Base-by-base conservation (phyloP, 2,329 filamentous ascomycete species). In the Penicillium hordei region DNA sequence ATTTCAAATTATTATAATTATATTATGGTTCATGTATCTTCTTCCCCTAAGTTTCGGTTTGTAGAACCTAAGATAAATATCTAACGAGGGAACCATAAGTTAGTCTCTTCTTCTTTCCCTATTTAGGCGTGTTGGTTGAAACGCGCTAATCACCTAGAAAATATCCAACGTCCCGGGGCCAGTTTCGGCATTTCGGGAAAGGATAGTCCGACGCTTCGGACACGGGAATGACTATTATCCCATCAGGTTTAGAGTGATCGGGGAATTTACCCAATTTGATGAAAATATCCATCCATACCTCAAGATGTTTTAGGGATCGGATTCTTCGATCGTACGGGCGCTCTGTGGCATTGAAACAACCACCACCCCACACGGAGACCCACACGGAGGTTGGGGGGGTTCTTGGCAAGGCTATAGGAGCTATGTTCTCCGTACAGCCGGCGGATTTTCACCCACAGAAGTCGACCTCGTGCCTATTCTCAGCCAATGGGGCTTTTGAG, bases 341-440 rank as follows among this genome's bases (percentile, higher is more conserved):
- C 33, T 39, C 40, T 17, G 19, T 27, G 23, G 8, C 1, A n/a
- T 53, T 55, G 58, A 60, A 62, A 62, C 60, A 50, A 19, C 15
- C 45, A 27, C 29, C 27, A 31, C 46, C 48, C 57, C 51, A 61
- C 57, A 52, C 38, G 46, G 59, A 33, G 31, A 8, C 53, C 58
- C 55, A 60, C 58, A 53, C 48, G 48, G 60, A 55, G 57, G 57
- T 55, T 51, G 55, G 48, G 60, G 46, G 21, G 44, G 21, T 5
- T 27, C 54, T 60, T 58, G 58, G 58, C 58, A 60, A 44, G 29
- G 34, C 33, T 34, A 34, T 34, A 1, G 5, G 33, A 34, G 33
- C 33, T 17, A 34, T 34, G 33, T 17, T 15, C 33, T 3, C 33
- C 6, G 15, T 34, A 15, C 5, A 8, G 10, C 45, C 38, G 46